Base-by-base conservation (phyloP, 768 basidiomycete species). In the Phaeotremella fagi region DNA sequence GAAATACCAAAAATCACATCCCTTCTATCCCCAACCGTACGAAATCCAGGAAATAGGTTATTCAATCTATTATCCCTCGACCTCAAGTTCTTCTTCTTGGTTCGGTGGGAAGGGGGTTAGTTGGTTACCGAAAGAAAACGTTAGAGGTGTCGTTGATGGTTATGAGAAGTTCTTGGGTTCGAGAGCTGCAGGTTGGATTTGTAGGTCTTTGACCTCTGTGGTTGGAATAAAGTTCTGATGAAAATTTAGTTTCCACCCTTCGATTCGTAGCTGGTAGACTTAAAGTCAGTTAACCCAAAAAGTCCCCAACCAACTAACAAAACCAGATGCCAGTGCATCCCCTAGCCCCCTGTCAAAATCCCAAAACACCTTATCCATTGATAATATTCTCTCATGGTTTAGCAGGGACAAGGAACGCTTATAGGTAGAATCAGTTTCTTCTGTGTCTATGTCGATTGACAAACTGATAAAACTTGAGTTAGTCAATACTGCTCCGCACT, bases 331-430 rank as follows among this genome's bases (percentile, higher is more conserved):
- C 57, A 14, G 52, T 49, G 4, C 33, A 45, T 18, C 48, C 52
- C 3, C 49, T 43, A 11, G 48, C 52, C 2, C 48, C 57, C n/a
- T 29, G 51, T 9, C 33, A 48, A 23, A 44, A 48, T 15, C 5
- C 48, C 1, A 41, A 51, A 12, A 6, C 26, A 3, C 47, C 48
- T 29, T 66, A 59, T 41, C 86, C 87, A 0, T 79, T 91, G 26
- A 81, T 89, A 26, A 79, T 91, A 35, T 90, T 90, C 74, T 87
- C 85, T 9, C 89, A 90, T 76, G 89, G 89, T 18, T 80, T 90
- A 20, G 85, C 82, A 18, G 88, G 88, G 3, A 82, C 80, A 37
- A 77, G 83, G 20, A 86, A 83, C 0, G 80, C 82, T 1, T 89
- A 90, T 63, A 85, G 83, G 82, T 81, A 57, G 44, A 29, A 4